Conservation (phyloP, 202 grass and related monocot species). For the Carex arenaria region DNA sequence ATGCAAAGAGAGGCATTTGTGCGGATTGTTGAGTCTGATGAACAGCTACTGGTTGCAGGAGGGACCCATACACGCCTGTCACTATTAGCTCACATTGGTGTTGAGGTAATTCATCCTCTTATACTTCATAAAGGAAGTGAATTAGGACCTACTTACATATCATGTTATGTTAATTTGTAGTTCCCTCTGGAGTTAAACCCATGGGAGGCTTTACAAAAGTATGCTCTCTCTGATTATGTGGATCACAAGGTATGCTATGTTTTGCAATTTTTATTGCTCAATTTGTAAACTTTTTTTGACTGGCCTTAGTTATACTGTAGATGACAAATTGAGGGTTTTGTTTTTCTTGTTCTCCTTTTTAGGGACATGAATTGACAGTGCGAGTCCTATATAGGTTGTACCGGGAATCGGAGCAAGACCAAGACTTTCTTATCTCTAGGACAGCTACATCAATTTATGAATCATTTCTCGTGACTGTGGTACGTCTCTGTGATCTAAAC, state of each 20-base stretch:
- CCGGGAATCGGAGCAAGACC: constrained; percentile 85
- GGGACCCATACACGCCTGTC: constrained; percentile 53
- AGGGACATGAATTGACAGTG: constrained; percentile 96
- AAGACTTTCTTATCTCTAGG: constrained; percentile 95
- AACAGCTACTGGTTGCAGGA: constrained; percentile 52
- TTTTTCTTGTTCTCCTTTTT: not conserved
- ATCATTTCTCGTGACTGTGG: constrained; percentile 79
- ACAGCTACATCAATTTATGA: constrained; percentile 98
- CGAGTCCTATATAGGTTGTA: constrained; percentile 90
- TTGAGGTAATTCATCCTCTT: constrained; percentile 62
- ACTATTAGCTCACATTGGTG: constrained; percentile 76
- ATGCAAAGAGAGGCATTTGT: constrained; percentile 78
- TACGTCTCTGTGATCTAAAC: constrained; percentile 36
- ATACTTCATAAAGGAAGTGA: constrained; percentile 1
- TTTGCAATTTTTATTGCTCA: constrained; percentile 5
- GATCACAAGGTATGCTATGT: constrained; percentile 61
- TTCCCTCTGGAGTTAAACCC: constrained; percentile 86
- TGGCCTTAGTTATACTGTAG: not conserved
- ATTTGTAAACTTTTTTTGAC: constrained; percentile 12
- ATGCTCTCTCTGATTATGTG: constrained; percentile 75
- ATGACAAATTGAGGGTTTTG: constrained; percentile 3
- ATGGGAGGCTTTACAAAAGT: constrained; percentile 79
- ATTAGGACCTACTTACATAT: constrained; percentile 6
- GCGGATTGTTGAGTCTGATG: constrained; percentile 70
- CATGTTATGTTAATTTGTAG: constrained; percentile 43